Evolutionary conservation across 441 rosid genomes (phyloP), one percentile per base, ranked within the genome.

Genomic region (Gossypium davidsonii): DNA sequence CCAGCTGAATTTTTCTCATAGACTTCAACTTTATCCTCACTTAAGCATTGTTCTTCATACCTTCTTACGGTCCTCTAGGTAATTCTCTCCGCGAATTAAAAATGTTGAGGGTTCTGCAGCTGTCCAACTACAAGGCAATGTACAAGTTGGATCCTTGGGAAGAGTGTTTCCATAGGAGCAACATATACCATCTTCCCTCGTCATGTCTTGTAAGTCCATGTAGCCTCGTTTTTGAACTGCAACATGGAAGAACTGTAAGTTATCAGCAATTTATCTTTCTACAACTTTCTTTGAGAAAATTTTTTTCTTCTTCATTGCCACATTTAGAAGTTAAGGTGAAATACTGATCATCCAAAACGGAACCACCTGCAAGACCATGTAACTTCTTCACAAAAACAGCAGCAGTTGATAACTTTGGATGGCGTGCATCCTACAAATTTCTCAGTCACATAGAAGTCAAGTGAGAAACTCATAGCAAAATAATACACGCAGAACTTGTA

Each of bases 151-250:
- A 82, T 94, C 98, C 73, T 83, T 83, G 58, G 88, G 92, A 75
- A 94, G 97, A 51, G 98, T 94, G 72, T 85, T 80, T 79, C 98
- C 98, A 77, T 90, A 92, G 79, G 85, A 82, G 84, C 91, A 92
- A 61, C 85, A 82, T 20, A 55, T 34, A 68, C 76, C 81, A 73
- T 90, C 97, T 76, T 88, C 97, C 82, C 83, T 85, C 26, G 60
- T 67, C 81, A 77, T 85, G 75, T 91, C 97, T 66, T 94, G 94
- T 68, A 94, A 83, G 84, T 94, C 99, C 75, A 90, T 82, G 77
- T 92, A 94, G 75, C 97, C 97, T 83, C 88, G 90, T 85, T 91
- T 94, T 71, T 94, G 97, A 82, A 90, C 99, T 94, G 86, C 73
- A 72, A 58, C 37, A 74, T 42, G 12, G 48, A 83, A 15, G n/a